phyloP scores from a whole-genome alignment of 2,329 filamentous ascomycete genomes.

The Metarhizium guizhouense region DNA sequence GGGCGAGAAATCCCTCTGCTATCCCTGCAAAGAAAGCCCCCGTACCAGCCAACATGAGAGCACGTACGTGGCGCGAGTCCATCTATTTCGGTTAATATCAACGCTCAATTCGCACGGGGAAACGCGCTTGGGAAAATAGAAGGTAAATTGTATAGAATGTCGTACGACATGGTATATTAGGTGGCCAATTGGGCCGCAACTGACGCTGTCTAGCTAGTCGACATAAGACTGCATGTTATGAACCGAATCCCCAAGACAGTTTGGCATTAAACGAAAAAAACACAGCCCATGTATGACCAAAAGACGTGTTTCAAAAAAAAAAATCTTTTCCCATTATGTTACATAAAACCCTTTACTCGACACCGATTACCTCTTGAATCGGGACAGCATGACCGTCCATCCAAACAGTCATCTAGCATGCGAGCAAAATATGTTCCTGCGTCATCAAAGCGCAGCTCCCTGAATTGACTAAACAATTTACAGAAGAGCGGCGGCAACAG shows the following conservation, averaged over 20 bases:
- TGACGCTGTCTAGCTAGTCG: constrained; percentile 1
- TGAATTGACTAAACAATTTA: not conserved
- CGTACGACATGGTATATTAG: not conserved
- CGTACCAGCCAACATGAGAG: too few species aligned
- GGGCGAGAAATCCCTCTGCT: too few species aligned
- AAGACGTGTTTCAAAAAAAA: not conserved
- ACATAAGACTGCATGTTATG: not conserved
- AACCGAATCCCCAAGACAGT: not conserved
- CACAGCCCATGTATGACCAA: not conserved
- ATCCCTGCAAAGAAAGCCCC: too few species aligned
- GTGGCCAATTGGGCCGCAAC: not conserved
- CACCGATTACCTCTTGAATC: not conserved
- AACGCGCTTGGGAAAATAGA: not conserved
- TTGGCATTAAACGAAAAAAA: not conserved
- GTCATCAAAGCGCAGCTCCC: not conserved
- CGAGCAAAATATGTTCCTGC: too few species aligned
- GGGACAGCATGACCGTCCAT: too few species aligned
- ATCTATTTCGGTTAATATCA: too few species aligned
- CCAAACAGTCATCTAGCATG: too few species aligned
- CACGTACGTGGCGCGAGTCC: too few species aligned
- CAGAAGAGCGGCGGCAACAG: constrained; percentile 8
- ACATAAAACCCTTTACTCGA: not conserved
- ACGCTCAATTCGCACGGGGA: too few species aligned
- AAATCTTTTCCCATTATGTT: constrained; percentile 1
- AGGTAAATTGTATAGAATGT: not conserved